These are phyloP conservation scores for Rhizoclosmatium globosum DNA, from an alignment of 192 early-diverging fungal genomes.

Conservation along the genomic window DNA sequence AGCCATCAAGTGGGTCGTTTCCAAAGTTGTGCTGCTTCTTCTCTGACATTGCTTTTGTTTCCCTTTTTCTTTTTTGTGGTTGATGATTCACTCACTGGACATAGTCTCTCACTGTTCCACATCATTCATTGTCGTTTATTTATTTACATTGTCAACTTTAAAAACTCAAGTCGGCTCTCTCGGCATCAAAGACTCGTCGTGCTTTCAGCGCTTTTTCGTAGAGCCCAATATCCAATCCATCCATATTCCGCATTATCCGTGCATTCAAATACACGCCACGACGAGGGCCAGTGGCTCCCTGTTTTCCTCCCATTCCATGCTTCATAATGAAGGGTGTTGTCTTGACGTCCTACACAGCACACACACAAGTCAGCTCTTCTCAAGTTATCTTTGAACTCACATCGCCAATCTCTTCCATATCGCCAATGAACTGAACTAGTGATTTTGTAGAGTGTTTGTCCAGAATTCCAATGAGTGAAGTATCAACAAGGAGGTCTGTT, in stretches of 20 bases:
- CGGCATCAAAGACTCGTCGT: conserved; percentile 38
- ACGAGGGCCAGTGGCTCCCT: neutral
- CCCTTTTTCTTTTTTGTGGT: neutral
- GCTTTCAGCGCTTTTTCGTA: conserved; percentile 46
- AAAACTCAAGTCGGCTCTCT: conserved; percentile 24
- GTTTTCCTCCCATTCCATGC: no score
- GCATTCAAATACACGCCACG: conserved; percentile 38
- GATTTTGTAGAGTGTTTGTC: conserved; percentile 36
- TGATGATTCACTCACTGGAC: neutral
- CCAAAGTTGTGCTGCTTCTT: conserved; percentile 23
- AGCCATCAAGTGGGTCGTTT: conserved; percentile 6
- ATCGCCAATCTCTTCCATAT: neutral
- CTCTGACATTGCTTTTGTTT: neutral
- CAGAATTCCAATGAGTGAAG: conserved; percentile 44
- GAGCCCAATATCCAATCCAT: conserved; percentile 46
- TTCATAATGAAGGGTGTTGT: neutral
- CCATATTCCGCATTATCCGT: conserved; percentile 43
- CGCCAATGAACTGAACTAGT: conserved; percentile 38
- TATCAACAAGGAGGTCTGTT: conserved; percentile 37
- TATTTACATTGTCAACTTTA: neutral
- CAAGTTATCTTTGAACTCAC: neutral
- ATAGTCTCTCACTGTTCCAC: neutral
- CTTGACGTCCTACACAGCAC: neutral
- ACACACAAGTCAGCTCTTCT: neutral
- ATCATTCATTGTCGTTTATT: neutral